Base-by-base conservation (phyloP, 345 rosid genomes). In the Linum trigynum region DNA sequence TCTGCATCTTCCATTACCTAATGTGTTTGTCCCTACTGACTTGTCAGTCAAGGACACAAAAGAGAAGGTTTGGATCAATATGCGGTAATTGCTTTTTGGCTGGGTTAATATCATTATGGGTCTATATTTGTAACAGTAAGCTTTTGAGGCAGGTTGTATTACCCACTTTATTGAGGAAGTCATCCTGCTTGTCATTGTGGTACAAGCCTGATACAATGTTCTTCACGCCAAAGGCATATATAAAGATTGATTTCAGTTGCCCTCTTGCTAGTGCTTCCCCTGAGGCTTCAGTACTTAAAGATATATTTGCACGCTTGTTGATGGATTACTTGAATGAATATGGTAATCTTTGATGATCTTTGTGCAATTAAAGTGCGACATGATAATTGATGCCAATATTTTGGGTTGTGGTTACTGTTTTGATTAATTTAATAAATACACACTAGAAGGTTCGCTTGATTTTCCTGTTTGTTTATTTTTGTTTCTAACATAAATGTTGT, bases 321-420 rank as follows among this genome's bases (percentile, higher is more conserved):
- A 85, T 82, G 84, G 98, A 92, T 79, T 86, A 90, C 76, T 75
- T 92, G 86, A 92, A 92, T 81, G 98, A 92, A 80, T 90, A 85
- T 48, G 98, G 98, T 90, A 79, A 57, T 17, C 17, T 23, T 14
- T 15, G 60, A 8, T 17, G 1, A 57, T 57, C 12, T 36, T 57
- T 57, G 60, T 57, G 60, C n/a, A 57, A 57, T 16, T 3, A 57
- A 16, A 17, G 51, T 8, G 7, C 12, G 35, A 17, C 60, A 17
- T 57, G 9, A 5, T 16, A 3, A n/a, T 57, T 57, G 35, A 57
- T 57, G 37, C 60, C 1, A 1, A 10, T 16, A 16, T 57, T n/a
- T 6, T 57, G 32, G 6, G 60, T 0, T 16, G 0, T 57, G 7
- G 23, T 56, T 56, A 15, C 32, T 57, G 15, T 57, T 36, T 7